Conservation (phyloP, 2,329 filamentous ascomycete genomes). For the Ophiobolus disseminans region DNA sequence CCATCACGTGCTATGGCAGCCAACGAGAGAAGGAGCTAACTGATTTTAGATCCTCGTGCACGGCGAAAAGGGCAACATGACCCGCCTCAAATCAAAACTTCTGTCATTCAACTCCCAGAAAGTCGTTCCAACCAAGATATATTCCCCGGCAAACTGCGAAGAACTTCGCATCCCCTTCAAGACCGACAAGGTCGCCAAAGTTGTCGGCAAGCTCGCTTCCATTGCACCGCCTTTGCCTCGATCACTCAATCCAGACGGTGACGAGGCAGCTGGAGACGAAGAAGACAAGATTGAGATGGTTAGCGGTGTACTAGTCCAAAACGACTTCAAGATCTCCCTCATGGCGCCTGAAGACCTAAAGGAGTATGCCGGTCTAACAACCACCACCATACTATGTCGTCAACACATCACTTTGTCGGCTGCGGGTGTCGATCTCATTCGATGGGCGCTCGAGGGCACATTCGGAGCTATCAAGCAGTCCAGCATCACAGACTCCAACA, state of each 20-base stretch:
- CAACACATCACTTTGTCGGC: conserved; percentile 88
- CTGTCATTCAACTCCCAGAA: conserved; percentile 89
- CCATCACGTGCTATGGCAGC: not conserved
- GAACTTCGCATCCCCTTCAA: conserved; percentile 95
- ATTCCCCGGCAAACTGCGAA: conserved; percentile 91
- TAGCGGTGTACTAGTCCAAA: conserved; percentile 91
- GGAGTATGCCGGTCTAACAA: conserved; percentile 96
- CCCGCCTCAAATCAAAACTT: conserved; percentile 91
- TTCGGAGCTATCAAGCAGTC: conserved; percentile 76
- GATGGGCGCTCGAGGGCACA: conserved; percentile 92
- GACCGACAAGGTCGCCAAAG: conserved; percentile 92
- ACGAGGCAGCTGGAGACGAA: conserved; percentile 24
- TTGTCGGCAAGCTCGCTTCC: conserved; percentile 90
- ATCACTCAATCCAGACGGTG: conserved; percentile 44
- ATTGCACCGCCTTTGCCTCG: conserved; percentile 68
- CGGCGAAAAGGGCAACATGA: conserved; percentile 98
- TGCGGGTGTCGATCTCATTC: conserved; percentile 87
- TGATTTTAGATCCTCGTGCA: conserved; percentile 83
- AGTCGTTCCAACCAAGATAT: conserved; percentile 84
- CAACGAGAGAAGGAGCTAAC: conserved; percentile 8
- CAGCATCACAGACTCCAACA: conserved; percentile 37
- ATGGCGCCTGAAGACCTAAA: conserved; percentile 97
- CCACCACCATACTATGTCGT: conserved; percentile 90
- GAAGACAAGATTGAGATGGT: conserved; percentile 64
- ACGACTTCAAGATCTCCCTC: conserved; percentile 94